Conservation (phyloP, 164 flowering plant species). For the Umbellularia californica region DNA sequence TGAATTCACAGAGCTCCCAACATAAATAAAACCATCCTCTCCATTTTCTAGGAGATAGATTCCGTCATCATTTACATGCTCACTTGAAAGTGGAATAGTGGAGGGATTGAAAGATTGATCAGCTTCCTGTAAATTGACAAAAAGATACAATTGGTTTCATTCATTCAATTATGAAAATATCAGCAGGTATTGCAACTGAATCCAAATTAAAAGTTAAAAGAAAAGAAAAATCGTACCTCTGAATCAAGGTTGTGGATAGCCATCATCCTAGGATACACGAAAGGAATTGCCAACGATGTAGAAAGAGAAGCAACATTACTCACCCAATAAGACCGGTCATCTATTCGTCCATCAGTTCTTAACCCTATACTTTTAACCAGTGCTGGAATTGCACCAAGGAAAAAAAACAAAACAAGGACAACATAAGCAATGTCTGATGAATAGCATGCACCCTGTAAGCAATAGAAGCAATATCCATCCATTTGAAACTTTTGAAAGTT, state of each 20-base stretch:
- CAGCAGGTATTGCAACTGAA: neutral
- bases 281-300: conserved; percentile 60
- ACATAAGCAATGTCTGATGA: neutral
- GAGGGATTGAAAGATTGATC: conserved; percentile 53
- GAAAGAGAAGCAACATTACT: conserved; percentile 65
- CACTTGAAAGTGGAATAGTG: conserved; percentile 76
- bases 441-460: too few species aligned
- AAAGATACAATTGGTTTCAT: neutral
- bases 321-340: conserved; percentile 90
- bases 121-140: conserved; percentile 41
- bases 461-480: too few species aligned
- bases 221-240: conserved; percentile 33
- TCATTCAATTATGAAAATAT: neutral
- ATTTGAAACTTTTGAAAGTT: too few species aligned
- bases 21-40: conserved; percentile 71
- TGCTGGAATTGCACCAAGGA: conserved; percentile 42
- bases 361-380: conserved; percentile 76
- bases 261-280: conserved; percentile 86
- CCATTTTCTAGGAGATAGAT: conserved; percentile 94
- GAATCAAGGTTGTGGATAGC: conserved; percentile 65
- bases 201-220: neutral
- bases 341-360: conserved; percentile 76
- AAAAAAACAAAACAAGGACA: neutral
- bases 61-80: conserved; percentile 75
- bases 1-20: conserved; percentile 61